Evolutionary conservation across 2,329 filamentous ascomycete genomes (phyloP).

Genomic region (Trichoderma breve): DNA sequence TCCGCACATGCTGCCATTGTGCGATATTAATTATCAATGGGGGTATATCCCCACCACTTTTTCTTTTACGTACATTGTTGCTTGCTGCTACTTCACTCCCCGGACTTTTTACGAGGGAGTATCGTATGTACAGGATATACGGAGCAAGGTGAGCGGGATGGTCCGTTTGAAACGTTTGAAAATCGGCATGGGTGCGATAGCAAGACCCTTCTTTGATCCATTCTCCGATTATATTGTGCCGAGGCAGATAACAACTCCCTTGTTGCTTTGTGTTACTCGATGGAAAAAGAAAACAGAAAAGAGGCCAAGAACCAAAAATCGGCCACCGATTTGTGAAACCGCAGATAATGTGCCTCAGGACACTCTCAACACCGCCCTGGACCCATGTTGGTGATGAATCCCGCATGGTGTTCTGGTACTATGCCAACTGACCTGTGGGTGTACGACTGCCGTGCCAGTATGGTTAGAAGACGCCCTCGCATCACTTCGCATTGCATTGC

Average conservation of each 20-base stretch:
- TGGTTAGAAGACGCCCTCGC: not conserved
- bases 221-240: not conserved
- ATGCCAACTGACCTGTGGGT: not conserved
- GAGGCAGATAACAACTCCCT: not conserved
- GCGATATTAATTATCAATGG: not conserved
- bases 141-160: constrained; percentile 7
- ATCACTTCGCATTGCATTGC: not conserved
- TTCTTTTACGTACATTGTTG: not conserved
- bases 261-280: not conserved
- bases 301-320: not conserved
- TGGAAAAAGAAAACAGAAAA: not conserved
- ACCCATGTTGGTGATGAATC: not conserved
- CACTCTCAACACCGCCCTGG: not conserved
- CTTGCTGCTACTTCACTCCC: not conserved
- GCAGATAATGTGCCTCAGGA: not conserved
- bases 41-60: not conserved
- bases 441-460: not conserved
- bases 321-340: constrained; percentile 1
- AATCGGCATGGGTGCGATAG: constrained; percentile 7
- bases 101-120: not conserved
- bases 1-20: constrained; percentile 5
- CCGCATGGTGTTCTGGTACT: not conserved
- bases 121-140: not conserved
- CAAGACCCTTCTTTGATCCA: constrained; percentile 1
- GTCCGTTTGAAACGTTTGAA: constrained; percentile 17